Conservation (phyloP, 306 rosid genomes). For the Carpinus viminea region DNA sequence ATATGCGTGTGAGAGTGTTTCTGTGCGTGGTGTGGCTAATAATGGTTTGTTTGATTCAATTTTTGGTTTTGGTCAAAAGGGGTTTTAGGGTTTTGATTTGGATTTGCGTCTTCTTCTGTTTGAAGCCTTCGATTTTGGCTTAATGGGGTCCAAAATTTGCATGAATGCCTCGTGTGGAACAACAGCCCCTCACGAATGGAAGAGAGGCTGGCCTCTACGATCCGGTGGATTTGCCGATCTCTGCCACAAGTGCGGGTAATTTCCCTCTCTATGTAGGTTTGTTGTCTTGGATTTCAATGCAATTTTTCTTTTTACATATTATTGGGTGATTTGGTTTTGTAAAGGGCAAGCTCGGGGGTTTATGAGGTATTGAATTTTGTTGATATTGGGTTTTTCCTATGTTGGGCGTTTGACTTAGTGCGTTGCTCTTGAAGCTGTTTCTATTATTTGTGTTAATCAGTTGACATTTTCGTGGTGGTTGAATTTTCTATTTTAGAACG, state of each 20-base stretch:
- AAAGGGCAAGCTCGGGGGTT: constrained; percentile 36
- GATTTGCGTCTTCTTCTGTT: constrained; percentile 37
- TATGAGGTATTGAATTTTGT: constrained; percentile 10
- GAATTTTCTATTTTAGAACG: constrained; percentile 23
- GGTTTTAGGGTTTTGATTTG: constrained; percentile 55
- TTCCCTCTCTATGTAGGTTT: constrained; percentile 10
- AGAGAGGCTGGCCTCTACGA: constrained; percentile 86
- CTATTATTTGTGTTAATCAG: constrained; percentile 14
- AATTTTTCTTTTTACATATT: constrained; percentile 30
- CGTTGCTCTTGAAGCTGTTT: constrained; percentile 1
- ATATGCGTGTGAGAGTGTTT: neutral
- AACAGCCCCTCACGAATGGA: constrained; percentile 55
- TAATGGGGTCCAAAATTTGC: constrained; percentile 76
- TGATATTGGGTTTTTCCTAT: constrained; percentile 9
- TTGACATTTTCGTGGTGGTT: constrained; percentile 8
- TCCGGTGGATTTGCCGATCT: constrained; percentile 91
- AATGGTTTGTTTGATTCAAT: constrained; percentile 10
- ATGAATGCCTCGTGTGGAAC: constrained; percentile 56
- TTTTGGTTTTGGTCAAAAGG: constrained; percentile 29
- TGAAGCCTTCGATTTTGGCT: constrained; percentile 43
- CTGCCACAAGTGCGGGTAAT: constrained; percentile 88
- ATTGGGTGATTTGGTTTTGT: constrained; percentile 21
- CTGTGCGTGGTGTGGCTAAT: neutral
- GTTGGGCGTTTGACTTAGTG: constrained; percentile 32
- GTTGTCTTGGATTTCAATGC: neutral